Base-by-base conservation (phyloP, 140 eudicot species). In the Flaveria floridana region DNA sequence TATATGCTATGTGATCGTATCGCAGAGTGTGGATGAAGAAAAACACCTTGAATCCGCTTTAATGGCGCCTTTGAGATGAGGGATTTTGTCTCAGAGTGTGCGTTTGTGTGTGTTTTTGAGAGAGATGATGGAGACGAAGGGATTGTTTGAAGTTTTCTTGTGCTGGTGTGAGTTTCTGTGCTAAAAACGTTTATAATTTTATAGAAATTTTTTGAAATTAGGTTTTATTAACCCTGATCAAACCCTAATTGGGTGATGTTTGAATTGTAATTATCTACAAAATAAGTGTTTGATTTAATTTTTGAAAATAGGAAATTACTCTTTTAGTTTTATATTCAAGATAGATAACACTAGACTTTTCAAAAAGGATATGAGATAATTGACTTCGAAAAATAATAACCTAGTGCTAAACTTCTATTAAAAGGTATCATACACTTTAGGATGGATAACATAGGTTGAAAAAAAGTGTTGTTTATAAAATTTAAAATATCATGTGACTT, bases 201-300 rank as follows among this genome's bases (percentile, higher is more conserved):
- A 23, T 46, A 4, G 77, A 13, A 71, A 61, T 50, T 13, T 76
- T 76, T 70, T 34, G 28, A 41, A 23, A 16, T 73, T 76, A 23
- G 62, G 78, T 63, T 47, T 77, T 28, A 65, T 73, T 57, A 79
- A 73, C 79, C 79, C 79, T 73, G 73, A 55, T 55, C 62, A 55
- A 55, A 55, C 62, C 62, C 65, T 59, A 59, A 59, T 59, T 59
- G 65, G n/a, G 1, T 14, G 57, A 12, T 47, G 4, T 47, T 44
- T 9, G 52, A 47, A 19, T 56, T 56, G 3, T 57, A 11, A 20
- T 20, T 57, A 55, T 55, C 9, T 57, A 10, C 28, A 19, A 56
- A 1, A 9, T 19, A 19, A 57, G 21, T 57, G 5, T 57, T 57
- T 57, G 2, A 57, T 57, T 19, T 7, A 11, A 2, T 57, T 20